Conservation (phyloP, 805 yeast species). For the Saturnispora kantuleensis region DNA sequence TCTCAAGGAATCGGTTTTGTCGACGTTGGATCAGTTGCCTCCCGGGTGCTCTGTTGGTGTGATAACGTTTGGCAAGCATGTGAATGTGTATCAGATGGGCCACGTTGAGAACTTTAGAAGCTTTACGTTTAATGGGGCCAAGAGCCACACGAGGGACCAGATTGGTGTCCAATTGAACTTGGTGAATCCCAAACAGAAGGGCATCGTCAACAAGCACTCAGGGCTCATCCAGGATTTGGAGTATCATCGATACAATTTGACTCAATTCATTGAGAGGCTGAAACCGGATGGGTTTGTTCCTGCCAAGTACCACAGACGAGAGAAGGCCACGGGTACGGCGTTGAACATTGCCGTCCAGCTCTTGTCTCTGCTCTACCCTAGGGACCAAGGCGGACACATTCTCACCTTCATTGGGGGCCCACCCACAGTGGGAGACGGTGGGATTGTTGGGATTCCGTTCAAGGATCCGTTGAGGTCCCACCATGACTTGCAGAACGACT, state of each 20-base stretch:
- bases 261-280: slow-evolving; percentile 39
- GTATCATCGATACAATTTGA: slow-evolving; percentile 41
- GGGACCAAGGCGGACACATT: slow-evolving; percentile 41
- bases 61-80: slow-evolving; percentile 50
- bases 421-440: slow-evolving; percentile 57
- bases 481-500: slow-evolving; percentile 43
- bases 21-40: slow-evolving; percentile 38
- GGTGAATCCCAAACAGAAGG: slow-evolving; percentile 18
- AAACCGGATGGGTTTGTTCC: slow-evolving; percentile 41
- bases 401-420: slow-evolving; percentile 53
- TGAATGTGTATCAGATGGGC: slow-evolving; percentile 45
- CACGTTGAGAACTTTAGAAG: slow-evolving; percentile 27
- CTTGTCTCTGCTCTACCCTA: slow-evolving; percentile 30
- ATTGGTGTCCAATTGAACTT: slow-evolving; percentile 34
- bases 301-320: slow-evolving; percentile 34
- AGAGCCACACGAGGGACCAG: slow-evolving; percentile 38
- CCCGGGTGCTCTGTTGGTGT: slow-evolving; percentile 47
- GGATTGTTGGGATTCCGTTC: slow-evolving; percentile 43
- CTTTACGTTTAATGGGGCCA: slow-evolving; percentile 47
- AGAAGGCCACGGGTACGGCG: slow-evolving; percentile 53
- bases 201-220: slow-evolving; percentile 16
- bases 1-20: slow-evolving; percentile 39
- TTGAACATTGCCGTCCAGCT: slow-evolving; percentile 36
- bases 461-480: slow-evolving; percentile 62
- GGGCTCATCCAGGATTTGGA: slow-evolving; percentile 40